A percentile compares a stretch with the other conserved stretches of the same genome.
Conservation (phyloP, 164 flowering plant genomes). For the Liriodendron chinense region DNA sequence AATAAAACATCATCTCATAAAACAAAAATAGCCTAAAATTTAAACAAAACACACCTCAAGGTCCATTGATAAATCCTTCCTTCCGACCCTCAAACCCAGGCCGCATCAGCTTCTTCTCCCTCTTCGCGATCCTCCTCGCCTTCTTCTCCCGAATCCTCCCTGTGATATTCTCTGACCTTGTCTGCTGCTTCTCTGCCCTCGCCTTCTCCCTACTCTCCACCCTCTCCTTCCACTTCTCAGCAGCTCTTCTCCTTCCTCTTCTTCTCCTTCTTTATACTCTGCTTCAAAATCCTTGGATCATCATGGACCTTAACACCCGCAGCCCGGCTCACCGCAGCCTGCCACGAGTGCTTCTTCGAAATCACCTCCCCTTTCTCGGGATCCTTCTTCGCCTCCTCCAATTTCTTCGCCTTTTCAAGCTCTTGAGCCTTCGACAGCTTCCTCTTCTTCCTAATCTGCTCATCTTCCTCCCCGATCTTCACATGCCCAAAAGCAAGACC, state of each 20-base stretch:
- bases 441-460: slow-evolving; percentile 32
- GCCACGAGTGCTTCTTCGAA: slow-evolving; percentile 64
- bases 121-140: slow-evolving; percentile 64
- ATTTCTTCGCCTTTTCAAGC: slow-evolving; percentile 55
- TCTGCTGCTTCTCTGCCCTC: slow-evolving; percentile 63
- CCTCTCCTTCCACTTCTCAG: slow-evolving; percentile 82
- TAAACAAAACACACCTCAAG: slow-evolving; percentile 15
- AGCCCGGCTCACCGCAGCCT: slow-evolving; percentile 70
- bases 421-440: slow-evolving; percentile 63
- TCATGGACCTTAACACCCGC: slow-evolving; percentile 83
- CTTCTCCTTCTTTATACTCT: slow-evolving; percentile 76
- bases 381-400: slow-evolving; percentile 71
- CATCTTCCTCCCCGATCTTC: slow-evolving; percentile 55
- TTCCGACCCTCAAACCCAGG: slow-evolving; percentile 95
- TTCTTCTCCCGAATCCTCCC: slow-evolving; percentile 65
- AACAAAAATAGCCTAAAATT: background rate
- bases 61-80: slow-evolving; percentile 57
- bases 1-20: too few species aligned
- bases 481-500: slow-evolving; percentile 62
- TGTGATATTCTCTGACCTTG: slow-evolving; percentile 55
- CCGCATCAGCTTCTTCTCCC: slow-evolving; percentile 91
- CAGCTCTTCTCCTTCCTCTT: slow-evolving; percentile 54
- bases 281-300: slow-evolving; percentile 59
- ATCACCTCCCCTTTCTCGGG: slow-evolving; percentile 54
- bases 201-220: slow-evolving; percentile 43